Evolutionary conservation across 2,329 filamentous ascomycete species (phyloP).

Genomic region (Cadophora sp.): DNA sequence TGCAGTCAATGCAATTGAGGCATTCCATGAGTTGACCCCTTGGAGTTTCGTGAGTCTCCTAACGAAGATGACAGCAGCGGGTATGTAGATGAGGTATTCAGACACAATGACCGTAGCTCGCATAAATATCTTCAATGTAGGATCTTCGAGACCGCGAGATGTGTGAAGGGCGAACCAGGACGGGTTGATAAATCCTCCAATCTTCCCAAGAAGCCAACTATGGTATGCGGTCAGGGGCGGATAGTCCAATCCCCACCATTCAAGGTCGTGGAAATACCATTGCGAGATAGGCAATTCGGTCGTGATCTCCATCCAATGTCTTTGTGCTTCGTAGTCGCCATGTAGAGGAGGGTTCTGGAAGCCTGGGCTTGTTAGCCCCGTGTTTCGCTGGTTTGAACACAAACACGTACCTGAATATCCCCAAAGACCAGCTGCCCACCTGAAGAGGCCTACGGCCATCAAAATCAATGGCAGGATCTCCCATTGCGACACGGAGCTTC

Average conservation of each 20-base stretch:
- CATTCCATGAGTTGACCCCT: slow-evolving; percentile 81
- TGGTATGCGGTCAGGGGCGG: slow-evolving; percentile 97
- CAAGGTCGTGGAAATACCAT: slow-evolving; percentile 97
- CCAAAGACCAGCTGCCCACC: slow-evolving; percentile 93
- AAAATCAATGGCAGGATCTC: slow-evolving; percentile 85
- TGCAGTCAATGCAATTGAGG: slow-evolving; percentile 84
- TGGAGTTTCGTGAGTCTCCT: slow-evolving; percentile 79
- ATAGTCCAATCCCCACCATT: slow-evolving; percentile 99
- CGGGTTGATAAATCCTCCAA: slow-evolving; percentile 80
- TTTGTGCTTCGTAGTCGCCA: slow-evolving; percentile 96
- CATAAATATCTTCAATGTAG: slow-evolving; percentile 91
- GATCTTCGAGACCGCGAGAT: slow-evolving; percentile 83
- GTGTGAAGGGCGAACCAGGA: slow-evolving; percentile 86
- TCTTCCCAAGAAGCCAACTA: slow-evolving; percentile 90
- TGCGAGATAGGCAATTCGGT: slow-evolving; percentile 86
- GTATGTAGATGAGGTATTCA: slow-evolving; percentile 89
- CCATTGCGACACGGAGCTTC: slow-evolving; percentile 88
- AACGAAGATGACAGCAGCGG: slow-evolving; percentile 84
- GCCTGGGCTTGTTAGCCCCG: slow-evolving; percentile 55
- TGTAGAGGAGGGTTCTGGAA: slow-evolving; percentile 86
- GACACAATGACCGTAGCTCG: slow-evolving; percentile 88
- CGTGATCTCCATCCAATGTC: slow-evolving; percentile 99
- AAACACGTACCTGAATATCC: slow-evolving; percentile 81
- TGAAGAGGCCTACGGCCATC: slow-evolving; percentile 89
- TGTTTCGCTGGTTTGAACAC: slow-evolving; percentile 12